phyloP scores from a whole-genome alignment of 2,329 filamentous ascomycete genomes.

The Paecilomyces fulvus region DNA sequence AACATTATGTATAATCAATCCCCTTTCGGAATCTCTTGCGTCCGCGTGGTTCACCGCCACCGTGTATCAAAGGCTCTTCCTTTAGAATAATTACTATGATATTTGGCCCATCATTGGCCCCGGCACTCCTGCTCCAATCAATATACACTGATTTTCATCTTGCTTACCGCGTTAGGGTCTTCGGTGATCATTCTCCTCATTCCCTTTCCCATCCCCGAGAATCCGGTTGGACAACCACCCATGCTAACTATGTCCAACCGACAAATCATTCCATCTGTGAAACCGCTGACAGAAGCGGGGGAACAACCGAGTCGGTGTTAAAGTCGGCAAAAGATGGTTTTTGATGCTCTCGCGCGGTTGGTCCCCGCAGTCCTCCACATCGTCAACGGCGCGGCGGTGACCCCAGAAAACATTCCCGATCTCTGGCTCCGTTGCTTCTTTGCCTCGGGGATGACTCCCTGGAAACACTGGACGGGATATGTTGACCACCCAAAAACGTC shows the following conservation, averaged over 20 bases:
- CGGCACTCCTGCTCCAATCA: not conserved
- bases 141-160: not conserved
- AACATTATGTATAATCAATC: not conserved
- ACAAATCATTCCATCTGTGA: no score
- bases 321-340: not conserved
- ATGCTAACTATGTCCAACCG: no score
- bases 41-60: not conserved
- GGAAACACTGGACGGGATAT: not conserved
- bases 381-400: not conserved
- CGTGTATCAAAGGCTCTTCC: not conserved
- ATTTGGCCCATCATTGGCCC: not conserved
- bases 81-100: not conserved
- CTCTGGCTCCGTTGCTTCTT: slow-evolving; percentile 11
- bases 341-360: not conserved
- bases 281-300: not conserved
- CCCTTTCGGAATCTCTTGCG: not conserved
- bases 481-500: not conserved
- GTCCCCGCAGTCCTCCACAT: not conserved
- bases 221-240: no score
- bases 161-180: not conserved
- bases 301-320: not conserved
- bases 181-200: not conserved
- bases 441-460: slow-evolving; percentile 15
- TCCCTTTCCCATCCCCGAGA: not conserved
- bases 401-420: slow-evolving; percentile 11